Percentiles rank a stretch among this genome's conserved stretches.
Evolutionary conservation across 2,329 filamentous ascomycete species (phyloP).

Genomic region (Fusarium sp.): DNA sequence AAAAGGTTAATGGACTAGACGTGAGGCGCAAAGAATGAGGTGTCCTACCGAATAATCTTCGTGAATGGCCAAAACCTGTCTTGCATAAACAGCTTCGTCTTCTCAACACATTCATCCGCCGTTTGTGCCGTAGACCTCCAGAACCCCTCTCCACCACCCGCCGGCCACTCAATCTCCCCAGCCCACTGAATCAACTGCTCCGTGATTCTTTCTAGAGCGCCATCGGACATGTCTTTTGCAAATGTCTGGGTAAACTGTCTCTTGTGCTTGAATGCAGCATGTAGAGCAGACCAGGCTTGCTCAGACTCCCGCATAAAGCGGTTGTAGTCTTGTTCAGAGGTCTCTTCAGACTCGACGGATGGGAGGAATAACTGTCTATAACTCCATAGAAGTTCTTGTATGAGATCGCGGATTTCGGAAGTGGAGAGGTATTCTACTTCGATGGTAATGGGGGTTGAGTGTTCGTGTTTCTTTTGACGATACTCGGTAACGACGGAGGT

Average conservation of each 20-base stretch:
- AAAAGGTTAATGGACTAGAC: neutral
- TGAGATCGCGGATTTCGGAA: constrained; percentile 43
- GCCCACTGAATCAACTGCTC: constrained; percentile 47
- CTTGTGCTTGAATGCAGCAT: constrained; percentile 51
- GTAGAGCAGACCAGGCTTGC: constrained; percentile 57
- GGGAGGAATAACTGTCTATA: constrained; percentile 48
- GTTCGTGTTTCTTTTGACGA: constrained; percentile 44
- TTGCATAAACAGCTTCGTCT: constrained; percentile 49
- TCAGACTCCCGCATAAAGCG: constrained; percentile 46
- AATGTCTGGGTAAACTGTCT: constrained; percentile 39
- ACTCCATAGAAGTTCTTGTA: constrained; percentile 50
- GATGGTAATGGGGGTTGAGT: constrained; percentile 44
- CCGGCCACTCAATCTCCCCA: constrained; percentile 49
- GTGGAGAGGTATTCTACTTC: constrained; percentile 50
- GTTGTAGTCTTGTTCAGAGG: constrained; percentile 43
- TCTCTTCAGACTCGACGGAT: constrained; percentile 32
- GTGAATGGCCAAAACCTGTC: constrained; percentile 53
- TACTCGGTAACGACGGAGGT: constrained; percentile 53
- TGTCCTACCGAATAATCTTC: constrained; percentile 50
- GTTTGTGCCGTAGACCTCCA: constrained; percentile 49
- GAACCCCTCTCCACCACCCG: constrained; percentile 34
- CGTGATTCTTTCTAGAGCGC: constrained; percentile 41
- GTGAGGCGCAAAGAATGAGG: accelerated
- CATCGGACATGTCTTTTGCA: constrained; percentile 45
- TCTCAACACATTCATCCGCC: constrained; percentile 47